A percentile compares a stretch with the other conserved stretches of the same genome.
Conservation (phyloP, 805 yeast species). For the Spathaspora passalidarum region DNA sequence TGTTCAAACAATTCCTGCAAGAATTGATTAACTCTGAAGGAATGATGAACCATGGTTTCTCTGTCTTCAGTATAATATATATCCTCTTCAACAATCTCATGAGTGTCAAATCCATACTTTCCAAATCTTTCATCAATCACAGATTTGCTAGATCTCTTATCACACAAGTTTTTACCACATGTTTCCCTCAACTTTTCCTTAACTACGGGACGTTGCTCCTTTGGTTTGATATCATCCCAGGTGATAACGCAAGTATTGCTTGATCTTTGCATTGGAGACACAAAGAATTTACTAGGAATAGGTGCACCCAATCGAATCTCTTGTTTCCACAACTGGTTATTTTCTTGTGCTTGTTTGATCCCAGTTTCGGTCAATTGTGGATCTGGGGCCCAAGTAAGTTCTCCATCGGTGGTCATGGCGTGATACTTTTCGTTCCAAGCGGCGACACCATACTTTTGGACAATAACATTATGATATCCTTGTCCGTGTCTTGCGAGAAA, state of each 20-base stretch:
- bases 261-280: constrained; percentile 65
- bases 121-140: constrained; percentile 38
- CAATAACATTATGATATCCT: constrained; percentile 60
- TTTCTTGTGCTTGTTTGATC: constrained; percentile 50
- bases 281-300: constrained; percentile 53
- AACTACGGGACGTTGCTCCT: constrained; percentile 28
- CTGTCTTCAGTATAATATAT: constrained; percentile 36
- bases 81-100: constrained; percentile 46
- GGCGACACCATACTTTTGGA: constrained; percentile 50
- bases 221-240: constrained; percentile 39
- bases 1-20: constrained; percentile 31
- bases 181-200: constrained; percentile 55
- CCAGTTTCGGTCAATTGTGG: constrained; percentile 58
- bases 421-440: constrained; percentile 62
- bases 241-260: constrained; percentile 54
- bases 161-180: constrained; percentile 58
- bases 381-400: constrained; percentile 56
- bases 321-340: constrained; percentile 40
- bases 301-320: constrained; percentile 50
- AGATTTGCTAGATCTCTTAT: constrained; percentile 46
- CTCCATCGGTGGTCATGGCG: constrained; percentile 50
- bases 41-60: constrained; percentile 50
- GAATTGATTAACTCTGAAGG: constrained; percentile 44
- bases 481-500: constrained; percentile 68
- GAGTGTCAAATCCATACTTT: constrained; percentile 35